Conservation (phyloP, 2,329 filamentous ascomycete species). For the Fusarium euwallaceae region DNA sequence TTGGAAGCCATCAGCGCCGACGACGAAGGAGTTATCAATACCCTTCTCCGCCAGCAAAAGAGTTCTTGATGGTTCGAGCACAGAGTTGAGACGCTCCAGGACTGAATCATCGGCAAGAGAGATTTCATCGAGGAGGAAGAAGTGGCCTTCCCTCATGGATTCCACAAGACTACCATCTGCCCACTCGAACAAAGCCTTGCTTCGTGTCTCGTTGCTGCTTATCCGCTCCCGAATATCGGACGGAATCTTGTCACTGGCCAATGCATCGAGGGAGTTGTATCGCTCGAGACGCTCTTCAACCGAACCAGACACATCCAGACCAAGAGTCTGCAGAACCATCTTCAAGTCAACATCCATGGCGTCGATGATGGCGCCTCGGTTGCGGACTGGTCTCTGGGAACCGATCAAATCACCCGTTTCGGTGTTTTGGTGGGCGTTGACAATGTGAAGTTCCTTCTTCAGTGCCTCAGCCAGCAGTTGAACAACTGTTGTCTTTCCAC, state of each 20-base stretch:
- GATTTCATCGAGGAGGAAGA: conserved; percentile 97
- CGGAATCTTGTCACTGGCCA: conserved; percentile 65
- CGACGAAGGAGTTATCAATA: conserved; percentile 82
- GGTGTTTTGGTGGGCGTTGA: conserved; percentile 98
- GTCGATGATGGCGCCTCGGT: conserved; percentile 79
- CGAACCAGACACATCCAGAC: conserved; percentile 56
- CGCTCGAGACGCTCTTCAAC: conserved; percentile 69
- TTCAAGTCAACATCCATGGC: conserved; percentile 73
- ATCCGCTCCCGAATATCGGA: conserved; percentile 61
- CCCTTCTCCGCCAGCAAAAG: conserved; percentile 96
- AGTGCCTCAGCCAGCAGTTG: conserved; percentile 90
- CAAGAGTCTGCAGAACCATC: conserved; percentile 58
- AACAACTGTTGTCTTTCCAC: conserved; percentile 96
- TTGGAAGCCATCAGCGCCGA: conserved; percentile 84
- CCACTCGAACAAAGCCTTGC: conserved; percentile 95
- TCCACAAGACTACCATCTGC: conserved; percentile 92
- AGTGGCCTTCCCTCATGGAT: conserved; percentile 90
- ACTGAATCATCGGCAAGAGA: conserved; percentile 98
- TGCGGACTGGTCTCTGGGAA: conserved; percentile 91
- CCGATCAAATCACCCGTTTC: conserved; percentile 98
- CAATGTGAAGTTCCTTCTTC: conserved; percentile 81
- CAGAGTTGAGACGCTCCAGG: conserved; percentile 94
- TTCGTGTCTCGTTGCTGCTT: conserved; percentile 67
- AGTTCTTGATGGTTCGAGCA: conserved; percentile 88
- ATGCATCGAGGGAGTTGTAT: conserved; percentile 64